Conservation (phyloP, 2,329 filamentous ascomycete genomes). For the Dothideomycetes sp. region DNA sequence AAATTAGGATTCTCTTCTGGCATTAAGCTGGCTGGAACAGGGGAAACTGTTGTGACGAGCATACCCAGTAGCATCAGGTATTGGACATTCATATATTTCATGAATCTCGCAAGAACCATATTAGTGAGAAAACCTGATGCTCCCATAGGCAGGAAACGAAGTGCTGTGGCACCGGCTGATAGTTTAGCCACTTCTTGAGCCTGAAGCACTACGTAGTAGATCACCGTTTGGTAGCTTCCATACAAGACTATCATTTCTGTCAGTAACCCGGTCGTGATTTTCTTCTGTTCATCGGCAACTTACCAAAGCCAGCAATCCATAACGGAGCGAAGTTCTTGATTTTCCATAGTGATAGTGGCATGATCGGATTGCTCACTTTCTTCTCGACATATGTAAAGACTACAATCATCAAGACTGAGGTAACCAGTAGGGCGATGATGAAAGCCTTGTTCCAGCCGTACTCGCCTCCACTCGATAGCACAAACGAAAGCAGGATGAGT, state of each 20-base stretch:
- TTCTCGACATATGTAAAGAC: slow-evolving; percentile 35
- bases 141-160: slow-evolving; percentile 36
- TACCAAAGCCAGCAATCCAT: slow-evolving; percentile 38
- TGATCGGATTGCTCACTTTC: slow-evolving; percentile 37
- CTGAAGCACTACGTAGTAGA: slow-evolving; percentile 36
- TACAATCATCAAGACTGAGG: slow-evolving; percentile 31
- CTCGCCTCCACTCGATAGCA: slow-evolving; percentile 37
- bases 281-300: no score
- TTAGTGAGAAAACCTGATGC: slow-evolving; percentile 22
- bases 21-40: slow-evolving; percentile 27
- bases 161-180: slow-evolving; percentile 31
- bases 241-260: no score
- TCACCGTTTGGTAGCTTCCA: slow-evolving; percentile 34
- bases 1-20: slow-evolving; percentile 18
- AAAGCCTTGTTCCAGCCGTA: slow-evolving; percentile 40
- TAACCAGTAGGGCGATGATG: slow-evolving; percentile 34
- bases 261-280: no score
- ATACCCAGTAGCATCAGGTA: slow-evolving; percentile 29
- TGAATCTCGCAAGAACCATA: slow-evolving; percentile 24
- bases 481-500: slow-evolving; percentile 37
- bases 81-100: slow-evolving; percentile 33
- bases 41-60: slow-evolving; percentile 29
- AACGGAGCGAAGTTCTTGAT: slow-evolving; percentile 38
- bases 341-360: slow-evolving; percentile 39
- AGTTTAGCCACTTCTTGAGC: slow-evolving; percentile 33